These are phyloP conservation scores for Geranium rotundifolium DNA, from an alignment of 345 rosid genomes.

Conservation along the genomic window DNA sequence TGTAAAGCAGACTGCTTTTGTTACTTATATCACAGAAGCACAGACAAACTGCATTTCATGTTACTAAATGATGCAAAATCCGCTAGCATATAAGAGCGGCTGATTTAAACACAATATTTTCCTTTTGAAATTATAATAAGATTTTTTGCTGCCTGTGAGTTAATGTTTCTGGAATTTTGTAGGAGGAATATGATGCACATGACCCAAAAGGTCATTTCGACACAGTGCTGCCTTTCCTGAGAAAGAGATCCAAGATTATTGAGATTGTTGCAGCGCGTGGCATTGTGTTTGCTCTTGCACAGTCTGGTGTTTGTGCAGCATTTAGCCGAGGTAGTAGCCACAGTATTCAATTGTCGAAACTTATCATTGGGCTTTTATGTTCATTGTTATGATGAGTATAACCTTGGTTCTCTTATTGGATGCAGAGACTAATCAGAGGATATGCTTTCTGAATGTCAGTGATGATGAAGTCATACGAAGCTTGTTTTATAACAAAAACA, in stretches of 20 bases:
- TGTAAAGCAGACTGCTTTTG: no score
- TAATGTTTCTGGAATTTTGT: constrained; percentile 3
- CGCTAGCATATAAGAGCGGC: no score
- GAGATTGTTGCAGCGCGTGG: constrained; percentile 47
- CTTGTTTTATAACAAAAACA: constrained; percentile 59
- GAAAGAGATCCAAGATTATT: constrained; percentile 37
- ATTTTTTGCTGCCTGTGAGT: constrained; percentile 1
- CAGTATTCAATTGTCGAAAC: no score
- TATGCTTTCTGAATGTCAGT: constrained; percentile 52
- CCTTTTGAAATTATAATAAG: no score
- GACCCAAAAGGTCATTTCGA: constrained; percentile 37
- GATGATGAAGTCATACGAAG: constrained; percentile 57
- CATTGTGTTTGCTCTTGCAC: constrained; percentile 50
- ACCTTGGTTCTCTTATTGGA: constrained; percentile 3
- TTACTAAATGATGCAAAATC: no score
- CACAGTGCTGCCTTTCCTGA: constrained; percentile 29
- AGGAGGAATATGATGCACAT: constrained; percentile 43
- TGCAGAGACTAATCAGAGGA: constrained; percentile 56
- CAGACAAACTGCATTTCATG: no score
- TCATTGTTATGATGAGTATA: not conserved
- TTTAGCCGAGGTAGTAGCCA: constrained; percentile 34
- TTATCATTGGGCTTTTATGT: no score
- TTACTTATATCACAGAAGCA: no score
- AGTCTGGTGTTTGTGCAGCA: constrained; percentile 52
- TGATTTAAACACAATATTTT: no score